These are phyloP conservation scores for Stachybotrys chlorohalonatus DNA, from an alignment of 2,329 filamentous ascomycete genomes.

Conservation along the genomic window DNA sequence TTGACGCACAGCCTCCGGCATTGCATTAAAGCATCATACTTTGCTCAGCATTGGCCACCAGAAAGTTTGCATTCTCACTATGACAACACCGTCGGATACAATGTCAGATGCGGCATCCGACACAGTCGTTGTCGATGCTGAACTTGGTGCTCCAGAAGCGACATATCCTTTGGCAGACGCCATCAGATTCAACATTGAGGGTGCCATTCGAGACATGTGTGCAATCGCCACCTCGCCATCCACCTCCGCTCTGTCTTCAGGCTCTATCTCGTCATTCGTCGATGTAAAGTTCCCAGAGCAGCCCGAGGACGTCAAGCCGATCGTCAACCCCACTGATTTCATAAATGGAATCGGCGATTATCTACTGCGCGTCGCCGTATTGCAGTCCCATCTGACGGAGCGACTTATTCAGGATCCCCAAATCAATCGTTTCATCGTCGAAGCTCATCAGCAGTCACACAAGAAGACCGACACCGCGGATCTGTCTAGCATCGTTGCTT, in stretches of 20 bases:
- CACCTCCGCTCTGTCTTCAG: slow-evolving; percentile 4
- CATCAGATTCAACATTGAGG: slow-evolving; percentile 12
- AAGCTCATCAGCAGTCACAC: slow-evolving; percentile 17
- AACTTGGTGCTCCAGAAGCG: neutral
- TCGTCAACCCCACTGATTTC: slow-evolving; percentile 6
- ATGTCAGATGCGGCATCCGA: neutral
- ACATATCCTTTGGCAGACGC: slow-evolving; percentile 14
- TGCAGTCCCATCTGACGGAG: slow-evolving; percentile 24
- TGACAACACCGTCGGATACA: neutral
- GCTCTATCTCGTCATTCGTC: neutral
- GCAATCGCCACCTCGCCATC: neutral
- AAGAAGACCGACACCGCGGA: slow-evolving; percentile 16
- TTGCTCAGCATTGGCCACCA: too few relatives aligned
- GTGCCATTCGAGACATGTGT: neutral
- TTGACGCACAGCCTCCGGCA: too few relatives aligned
- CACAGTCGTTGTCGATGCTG: neutral
- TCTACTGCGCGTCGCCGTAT: slow-evolving; percentile 20
- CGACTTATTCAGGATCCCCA: slow-evolving; percentile 21
- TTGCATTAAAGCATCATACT: too few relatives aligned
- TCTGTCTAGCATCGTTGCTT: slow-evolving; percentile 14
- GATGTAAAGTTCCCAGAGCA: neutral
- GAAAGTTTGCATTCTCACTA: neutral
- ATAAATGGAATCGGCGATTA: slow-evolving; percentile 26
- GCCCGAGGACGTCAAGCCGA: neutral
- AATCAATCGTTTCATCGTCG: slow-evolving; percentile 16